Base-by-base conservation (phyloP, 441 rosid species). In the Populus hybrid region DNA sequence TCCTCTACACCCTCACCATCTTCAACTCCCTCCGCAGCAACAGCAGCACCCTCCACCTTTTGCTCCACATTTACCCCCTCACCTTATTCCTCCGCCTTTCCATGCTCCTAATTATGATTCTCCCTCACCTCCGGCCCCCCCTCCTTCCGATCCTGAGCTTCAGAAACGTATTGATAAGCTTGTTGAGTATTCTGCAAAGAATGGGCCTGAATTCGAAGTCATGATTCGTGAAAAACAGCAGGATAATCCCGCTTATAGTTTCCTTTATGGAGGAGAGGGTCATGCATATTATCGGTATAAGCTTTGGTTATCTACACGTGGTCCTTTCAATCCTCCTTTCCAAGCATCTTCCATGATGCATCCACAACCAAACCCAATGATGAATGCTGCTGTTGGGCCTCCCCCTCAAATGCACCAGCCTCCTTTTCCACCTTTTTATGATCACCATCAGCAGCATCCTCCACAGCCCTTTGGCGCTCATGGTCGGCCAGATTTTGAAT, bases 151-250 rank as follows among this genome's bases (percentile, higher is more conserved):
- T 74, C 96, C 97, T 5, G 99, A 96, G 84, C 93, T 94, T 70
- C 99, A 92, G 73, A 94, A 96, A 78, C 90, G 96, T 42, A 96
- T 96, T 19, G 98, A 96, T 77, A 96, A 96, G 82, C 98, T 94
- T 79, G 93, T 91, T 73, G 97, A 94, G 90, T 96, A 96, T 83
- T 83, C 92, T 12, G 84, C 88, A 19, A 96, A 94, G 88, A 96
- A 94, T 61, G 99, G 99, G 69, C 98, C 98, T 0, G 98, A 96
- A 84, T 96, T 96, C 79, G 99, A 96, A 85, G 91, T 89, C 81
- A 91, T 94, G 98, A 91, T 96, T 83, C 92, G 98, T 3, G 96
- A 91, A 78, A 96, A 94, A 79, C 98, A 96, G 85, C 90, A 92
- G 84, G 98, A 94, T 79, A 94, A 96, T 79, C 98, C 98, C 81